Conservation (phyloP, 2,329 filamentous ascomycete genomes). For the Paraphaeosphaeria sporulosa region DNA sequence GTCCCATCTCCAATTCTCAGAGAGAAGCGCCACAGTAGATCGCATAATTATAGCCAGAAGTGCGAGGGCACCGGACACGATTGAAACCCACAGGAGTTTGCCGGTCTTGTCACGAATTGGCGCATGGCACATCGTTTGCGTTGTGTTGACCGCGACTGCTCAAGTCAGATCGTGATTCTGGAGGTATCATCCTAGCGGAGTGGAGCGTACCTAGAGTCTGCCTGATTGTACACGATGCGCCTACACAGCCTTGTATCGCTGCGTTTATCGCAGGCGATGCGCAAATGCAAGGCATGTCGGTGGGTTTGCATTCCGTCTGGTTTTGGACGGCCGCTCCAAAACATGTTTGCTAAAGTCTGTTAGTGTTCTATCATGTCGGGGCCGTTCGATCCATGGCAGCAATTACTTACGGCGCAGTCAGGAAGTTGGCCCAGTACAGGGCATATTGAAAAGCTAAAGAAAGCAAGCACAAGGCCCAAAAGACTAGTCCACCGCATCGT, state of each 20-base stretch:
- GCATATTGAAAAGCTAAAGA: background rate
- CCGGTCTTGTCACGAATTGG: conserved; percentile 45
- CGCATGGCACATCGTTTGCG: conserved; percentile 42
- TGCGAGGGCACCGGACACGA: conserved; percentile 29
- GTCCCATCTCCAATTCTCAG: conserved; percentile 18
- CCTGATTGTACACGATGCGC: conserved; percentile 20
- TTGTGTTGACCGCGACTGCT: conserved; percentile 48
- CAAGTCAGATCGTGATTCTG: background rate
- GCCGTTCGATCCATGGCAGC: too few species aligned
- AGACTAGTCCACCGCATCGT: background rate
- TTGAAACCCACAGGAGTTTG: conserved; percentile 32
- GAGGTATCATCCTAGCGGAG: background rate
- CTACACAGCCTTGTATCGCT: conserved; percentile 23
- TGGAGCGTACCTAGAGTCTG: conserved; percentile 18
- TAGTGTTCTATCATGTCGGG: background rate
- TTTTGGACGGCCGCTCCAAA: conserved; percentile 13
- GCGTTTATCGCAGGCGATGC: conserved; percentile 13
- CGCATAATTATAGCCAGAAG: conserved; percentile 43
- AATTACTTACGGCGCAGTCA: background rate
- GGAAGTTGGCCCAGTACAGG: conserved; percentile 2
- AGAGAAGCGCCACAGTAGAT: conserved; percentile 11
- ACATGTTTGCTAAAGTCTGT: conserved; percentile 9
- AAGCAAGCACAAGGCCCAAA: background rate
- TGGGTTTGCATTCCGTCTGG: conserved; percentile 17
- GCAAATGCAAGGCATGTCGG: conserved; percentile 23